Evolutionary conservation across 257 asterid genomes (phyloP).

Genomic region (Cruciata laevipes): DNA sequence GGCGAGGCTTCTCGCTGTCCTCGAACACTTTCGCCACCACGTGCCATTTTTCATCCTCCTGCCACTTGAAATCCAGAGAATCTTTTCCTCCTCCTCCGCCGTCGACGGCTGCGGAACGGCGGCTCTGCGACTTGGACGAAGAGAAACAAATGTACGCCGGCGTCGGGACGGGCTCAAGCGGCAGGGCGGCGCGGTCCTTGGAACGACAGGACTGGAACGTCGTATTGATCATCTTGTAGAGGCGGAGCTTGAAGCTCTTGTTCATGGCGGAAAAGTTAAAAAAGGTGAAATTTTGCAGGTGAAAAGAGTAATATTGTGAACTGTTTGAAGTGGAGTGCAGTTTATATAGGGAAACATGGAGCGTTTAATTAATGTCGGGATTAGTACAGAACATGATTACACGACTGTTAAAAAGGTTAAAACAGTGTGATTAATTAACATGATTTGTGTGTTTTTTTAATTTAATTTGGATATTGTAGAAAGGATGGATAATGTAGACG

Average conservation of each 20-base stretch:
- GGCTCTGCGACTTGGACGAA: conserved; percentile 14
- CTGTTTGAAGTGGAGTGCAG: conserved; percentile 15
- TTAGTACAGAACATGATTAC: conserved; percentile 5
- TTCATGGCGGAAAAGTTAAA: conserved; percentile 28
- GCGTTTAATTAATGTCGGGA: background rate
- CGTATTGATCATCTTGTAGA: conserved; percentile 42
- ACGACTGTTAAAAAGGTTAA: background rate
- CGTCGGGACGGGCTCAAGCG: conserved; percentile 52
- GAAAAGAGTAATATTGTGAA: background rate
- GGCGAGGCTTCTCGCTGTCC: conserved; percentile 20
- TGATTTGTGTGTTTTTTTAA: too few relatives aligned
- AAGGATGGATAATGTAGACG: background rate
- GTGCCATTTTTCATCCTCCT: conserved; percentile 61
- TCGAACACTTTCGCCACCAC: conserved; percentile 39
- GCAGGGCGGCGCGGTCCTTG: conserved; percentile 47
- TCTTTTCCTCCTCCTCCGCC: conserved; percentile 13
- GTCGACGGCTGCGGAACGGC: background rate
- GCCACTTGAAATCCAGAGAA: conserved; percentile 37
- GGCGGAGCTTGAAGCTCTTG: conserved; percentile 48
- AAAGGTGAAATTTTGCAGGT: background rate
- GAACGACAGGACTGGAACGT: conserved; percentile 73
- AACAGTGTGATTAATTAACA: background rate
- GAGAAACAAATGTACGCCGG: conserved; percentile 26
- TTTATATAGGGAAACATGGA: conserved; percentile 14
- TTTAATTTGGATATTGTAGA: background rate